Conservation (phyloP, 106 monocot genomes). For the Dendrobium nobile region DNA sequence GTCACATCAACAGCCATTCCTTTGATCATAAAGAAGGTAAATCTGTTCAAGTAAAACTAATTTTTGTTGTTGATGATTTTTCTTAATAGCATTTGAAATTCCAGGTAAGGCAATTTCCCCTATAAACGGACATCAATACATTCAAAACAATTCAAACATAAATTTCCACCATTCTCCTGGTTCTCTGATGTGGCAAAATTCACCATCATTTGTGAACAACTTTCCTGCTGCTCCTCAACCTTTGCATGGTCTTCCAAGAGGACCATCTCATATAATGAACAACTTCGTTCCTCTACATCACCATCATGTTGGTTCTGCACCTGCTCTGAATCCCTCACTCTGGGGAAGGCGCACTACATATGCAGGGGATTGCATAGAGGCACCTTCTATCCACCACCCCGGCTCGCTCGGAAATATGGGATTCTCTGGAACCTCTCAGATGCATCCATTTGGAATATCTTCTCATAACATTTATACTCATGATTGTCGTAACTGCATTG, state of each 20-base stretch:
- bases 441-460: constrained; percentile 42
- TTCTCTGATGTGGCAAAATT: constrained; percentile 48
- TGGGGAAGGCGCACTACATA: constrained; percentile 50
- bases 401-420: constrained; percentile 59
- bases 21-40: constrained; percentile 51
- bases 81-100: not conserved
- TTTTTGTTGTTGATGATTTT: not conserved
- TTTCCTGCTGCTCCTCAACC: constrained; percentile 33
- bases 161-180: constrained; percentile 23
- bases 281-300: constrained; percentile 26
- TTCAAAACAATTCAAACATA: constrained; percentile 48
- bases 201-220: constrained; percentile 41
- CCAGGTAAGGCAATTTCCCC: constrained; percentile 58
- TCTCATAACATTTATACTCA: constrained; percentile 47
- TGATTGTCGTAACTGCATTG: constrained; percentile 35
- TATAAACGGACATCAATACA: constrained; percentile 57
- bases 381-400: constrained; percentile 42
- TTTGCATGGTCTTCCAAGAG: constrained; percentile 53
- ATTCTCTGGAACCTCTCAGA: constrained; percentile 44
- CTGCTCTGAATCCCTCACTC: constrained; percentile 50
- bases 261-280: constrained; percentile 50
- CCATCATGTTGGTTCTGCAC: constrained; percentile 84
- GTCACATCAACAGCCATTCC: constrained; percentile 35
- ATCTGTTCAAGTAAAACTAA: not conserved
- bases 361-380: constrained; percentile 20